Conservation (phyloP, 371 early-diverging fungal species). For the Mucor indicus region DNA sequence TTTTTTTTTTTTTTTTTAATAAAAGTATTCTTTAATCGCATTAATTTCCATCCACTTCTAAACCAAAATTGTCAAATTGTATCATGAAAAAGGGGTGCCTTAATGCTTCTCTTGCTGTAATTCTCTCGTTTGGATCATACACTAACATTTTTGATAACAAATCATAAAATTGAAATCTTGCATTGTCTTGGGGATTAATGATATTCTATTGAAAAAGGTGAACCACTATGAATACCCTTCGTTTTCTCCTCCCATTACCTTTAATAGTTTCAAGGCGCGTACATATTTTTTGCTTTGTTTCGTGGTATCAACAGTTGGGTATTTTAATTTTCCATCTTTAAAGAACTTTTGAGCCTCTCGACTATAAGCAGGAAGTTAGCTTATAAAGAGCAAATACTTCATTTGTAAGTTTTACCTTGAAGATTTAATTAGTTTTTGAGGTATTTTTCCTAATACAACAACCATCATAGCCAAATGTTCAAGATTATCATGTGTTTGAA, state of each 20-base stretch:
- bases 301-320: constrained; percentile 65
- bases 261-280: constrained; percentile 53
- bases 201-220: constrained; percentile 21
- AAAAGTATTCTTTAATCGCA: too few relatives aligned
- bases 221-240: too few relatives aligned
- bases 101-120: constrained; percentile 82
- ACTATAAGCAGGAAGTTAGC: constrained; percentile 10
- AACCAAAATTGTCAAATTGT: constrained; percentile 31
- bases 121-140: constrained; percentile 83
- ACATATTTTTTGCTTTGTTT: constrained; percentile 69
- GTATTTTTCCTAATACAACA: constrained; percentile 51
- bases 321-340: constrained; percentile 55
- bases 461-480: constrained; percentile 79
- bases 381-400: not conserved
- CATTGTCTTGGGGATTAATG: constrained; percentile 26
- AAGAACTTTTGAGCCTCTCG: constrained; percentile 59
- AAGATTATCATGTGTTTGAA: constrained; percentile 88
- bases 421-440: constrained; percentile 13
- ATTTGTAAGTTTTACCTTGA: constrained; percentile 3
- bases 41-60: constrained; percentile 11
- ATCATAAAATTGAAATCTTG: constrained; percentile 50
- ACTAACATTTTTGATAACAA: constrained; percentile 77
- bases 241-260: constrained; percentile 42
- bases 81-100: constrained; percentile 78
- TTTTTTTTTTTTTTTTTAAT: not conserved